A percentile compares a stretch with the other conserved stretches of the same genome.
These are phyloP conservation scores for Podospora australis DNA, from an alignment of 495 filamentous ascomycete species.

Conservation along the genomic window DNA sequence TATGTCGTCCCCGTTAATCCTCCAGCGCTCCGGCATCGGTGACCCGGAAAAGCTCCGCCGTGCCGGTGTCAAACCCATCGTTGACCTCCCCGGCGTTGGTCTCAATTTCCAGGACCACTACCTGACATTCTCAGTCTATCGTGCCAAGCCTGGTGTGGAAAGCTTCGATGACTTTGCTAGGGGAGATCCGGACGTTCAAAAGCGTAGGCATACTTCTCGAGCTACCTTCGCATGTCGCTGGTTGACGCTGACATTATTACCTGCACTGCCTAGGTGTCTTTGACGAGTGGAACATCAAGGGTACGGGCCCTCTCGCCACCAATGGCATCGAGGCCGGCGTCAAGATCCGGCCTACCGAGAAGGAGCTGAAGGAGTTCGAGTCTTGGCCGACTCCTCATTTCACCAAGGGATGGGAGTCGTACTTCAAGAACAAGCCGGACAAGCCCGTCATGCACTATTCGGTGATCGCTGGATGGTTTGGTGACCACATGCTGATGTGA, in stretches of 20 bases:
- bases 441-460: conserved; percentile 84
- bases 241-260: conserved; percentile 1
- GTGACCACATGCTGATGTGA: conserved; percentile 63
- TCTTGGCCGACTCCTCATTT: conserved; percentile 63
- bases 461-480: conserved; percentile 60
- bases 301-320: conserved; percentile 72
- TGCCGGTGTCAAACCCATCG: conserved; percentile 62
- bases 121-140: conserved; percentile 67
- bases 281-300: conserved; percentile 73
- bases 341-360: conserved; percentile 65
- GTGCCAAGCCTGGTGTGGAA: conserved; percentile 72
- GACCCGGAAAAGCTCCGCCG: conserved; percentile 67
- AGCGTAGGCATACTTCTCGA: conserved; percentile 30
- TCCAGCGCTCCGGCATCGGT: conserved; percentile 65
- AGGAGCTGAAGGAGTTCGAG: conserved; percentile 63
- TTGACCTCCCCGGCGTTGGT: conserved; percentile 76
- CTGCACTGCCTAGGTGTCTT: conserved; percentile 42
- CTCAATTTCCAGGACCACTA: conserved; percentile 85
- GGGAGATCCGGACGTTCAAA: conserved; percentile 64
- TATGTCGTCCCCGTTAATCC: conserved; percentile 70
- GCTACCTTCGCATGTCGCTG: not conserved
- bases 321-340: conserved; percentile 82
- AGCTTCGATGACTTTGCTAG: conserved; percentile 77
- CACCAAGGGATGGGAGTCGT: conserved; percentile 63
- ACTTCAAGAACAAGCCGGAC: conserved; percentile 80